Evolutionary conservation across 768 basidiomycete species (phyloP).

Genomic region (Tylopilus vinaceipallidus): DNA sequence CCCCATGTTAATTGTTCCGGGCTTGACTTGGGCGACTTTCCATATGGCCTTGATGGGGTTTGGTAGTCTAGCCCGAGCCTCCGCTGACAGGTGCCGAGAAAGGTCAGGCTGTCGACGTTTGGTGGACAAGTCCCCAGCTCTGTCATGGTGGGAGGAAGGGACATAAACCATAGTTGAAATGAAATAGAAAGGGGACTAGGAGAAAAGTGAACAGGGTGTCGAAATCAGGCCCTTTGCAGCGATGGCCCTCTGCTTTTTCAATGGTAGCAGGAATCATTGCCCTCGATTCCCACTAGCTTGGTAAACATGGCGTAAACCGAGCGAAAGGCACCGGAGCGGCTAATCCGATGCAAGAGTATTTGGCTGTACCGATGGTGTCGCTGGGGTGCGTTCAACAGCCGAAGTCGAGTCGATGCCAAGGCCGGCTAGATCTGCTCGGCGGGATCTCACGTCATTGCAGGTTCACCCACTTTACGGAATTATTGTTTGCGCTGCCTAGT

Average conservation of each 20-base stretch:
- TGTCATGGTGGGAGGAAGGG: slow-evolving; percentile 14
- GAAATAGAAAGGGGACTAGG: neutral
- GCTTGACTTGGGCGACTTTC: slow-evolving; percentile 34
- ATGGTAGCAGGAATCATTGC: slow-evolving; percentile 6
- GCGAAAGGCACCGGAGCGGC: neutral
- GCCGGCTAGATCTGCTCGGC: slow-evolving; percentile 1
- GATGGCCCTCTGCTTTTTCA: slow-evolving; percentile 10
- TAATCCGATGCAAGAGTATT: neutral
- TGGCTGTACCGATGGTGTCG: neutral
- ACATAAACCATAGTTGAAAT: slow-evolving; percentile 29
- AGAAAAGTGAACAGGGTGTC: neutral
- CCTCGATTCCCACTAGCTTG: neutral
- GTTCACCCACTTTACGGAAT: neutral
- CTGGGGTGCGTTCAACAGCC: no score
- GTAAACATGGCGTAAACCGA: neutral
- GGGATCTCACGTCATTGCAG: neutral
- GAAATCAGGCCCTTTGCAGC: neutral
- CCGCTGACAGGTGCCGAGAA: slow-evolving; percentile 34
- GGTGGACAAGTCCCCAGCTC: slow-evolving; percentile 6
- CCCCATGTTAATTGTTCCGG: slow-evolving; percentile 38
- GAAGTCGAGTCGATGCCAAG: no score
- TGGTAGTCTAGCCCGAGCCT: slow-evolving; percentile 32
- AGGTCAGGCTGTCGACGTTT: slow-evolving; percentile 31
- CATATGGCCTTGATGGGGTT: slow-evolving; percentile 39
- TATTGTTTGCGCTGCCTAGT: neutral